A percentile compares a stretch with the other conserved stretches of the same genome.
Evolutionary conservation across 306 rosid genomes (phyloP).

Genomic region (Fragaria vesca): DNA sequence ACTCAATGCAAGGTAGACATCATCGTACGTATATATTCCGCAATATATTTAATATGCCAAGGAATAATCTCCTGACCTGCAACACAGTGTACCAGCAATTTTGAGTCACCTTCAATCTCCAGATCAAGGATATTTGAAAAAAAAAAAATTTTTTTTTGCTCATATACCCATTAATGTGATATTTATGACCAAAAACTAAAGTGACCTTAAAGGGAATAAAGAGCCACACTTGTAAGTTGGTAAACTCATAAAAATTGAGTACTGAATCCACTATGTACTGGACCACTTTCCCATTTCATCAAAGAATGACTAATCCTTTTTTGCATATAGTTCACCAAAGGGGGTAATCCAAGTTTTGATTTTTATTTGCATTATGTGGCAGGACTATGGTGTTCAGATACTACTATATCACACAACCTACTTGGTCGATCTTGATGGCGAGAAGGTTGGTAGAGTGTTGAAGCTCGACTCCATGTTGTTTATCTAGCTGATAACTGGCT

Average conservation of each 20-base stretch:
- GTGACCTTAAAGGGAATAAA: not conserved
- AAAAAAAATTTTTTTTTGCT: not conserved
- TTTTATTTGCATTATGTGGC: not conserved
- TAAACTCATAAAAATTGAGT: not conserved
- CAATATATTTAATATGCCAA: no score
- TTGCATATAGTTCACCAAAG: no score
- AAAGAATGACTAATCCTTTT: no score
- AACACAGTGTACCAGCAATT: no score
- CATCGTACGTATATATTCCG: no score
- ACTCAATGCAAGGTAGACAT: no score
- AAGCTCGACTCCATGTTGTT: slow-evolving; percentile 65
- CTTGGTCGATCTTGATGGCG: slow-evolving; percentile 68
- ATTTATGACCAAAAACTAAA: not conserved
- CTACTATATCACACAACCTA: slow-evolving; percentile 63
- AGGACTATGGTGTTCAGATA: slow-evolving; percentile 67
- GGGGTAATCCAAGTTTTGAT: no score
- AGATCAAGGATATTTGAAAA: not conserved
- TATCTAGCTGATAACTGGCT: no score
- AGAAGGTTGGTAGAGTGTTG: slow-evolving; percentile 61
- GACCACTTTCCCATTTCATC: not conserved
- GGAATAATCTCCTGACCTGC: no score
- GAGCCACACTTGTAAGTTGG: not conserved
- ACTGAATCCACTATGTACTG: not conserved
- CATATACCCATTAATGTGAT: not conserved
- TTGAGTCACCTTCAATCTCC: no score